Conservation (phyloP, 768 basidiomycete species). For the Mycena olivaceomarginata region DNA sequence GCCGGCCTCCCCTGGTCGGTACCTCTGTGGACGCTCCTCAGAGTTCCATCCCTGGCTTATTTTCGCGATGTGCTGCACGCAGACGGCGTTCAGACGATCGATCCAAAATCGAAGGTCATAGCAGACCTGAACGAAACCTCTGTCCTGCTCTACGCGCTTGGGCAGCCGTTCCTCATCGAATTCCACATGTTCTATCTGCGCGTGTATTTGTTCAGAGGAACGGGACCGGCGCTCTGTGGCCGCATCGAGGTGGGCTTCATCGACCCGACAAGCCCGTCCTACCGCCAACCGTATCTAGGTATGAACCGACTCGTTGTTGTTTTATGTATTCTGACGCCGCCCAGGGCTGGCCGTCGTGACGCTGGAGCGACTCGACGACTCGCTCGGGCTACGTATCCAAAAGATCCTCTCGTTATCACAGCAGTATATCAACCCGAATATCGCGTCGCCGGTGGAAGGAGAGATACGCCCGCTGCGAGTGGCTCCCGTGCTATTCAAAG, state of each 20-base stretch:
- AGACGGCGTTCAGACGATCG: background rate
- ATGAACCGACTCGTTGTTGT: background rate
- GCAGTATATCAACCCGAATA: background rate
- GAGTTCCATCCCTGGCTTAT: background rate
- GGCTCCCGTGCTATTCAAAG: conserved; percentile 24
- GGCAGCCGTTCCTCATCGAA: background rate
- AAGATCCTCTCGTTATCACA: conserved; percentile 26
- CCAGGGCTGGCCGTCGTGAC: conserved; percentile 31
- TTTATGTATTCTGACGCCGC: background rate
- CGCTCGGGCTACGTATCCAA: conserved; percentile 14
- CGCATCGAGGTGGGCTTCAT: conserved; percentile 26
- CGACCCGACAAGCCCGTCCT: background rate
- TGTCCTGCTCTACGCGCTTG: conserved; percentile 15
- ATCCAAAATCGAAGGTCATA: background rate
- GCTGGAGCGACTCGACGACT: conserved; percentile 28
- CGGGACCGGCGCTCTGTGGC: background rate
- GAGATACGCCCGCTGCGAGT: background rate
- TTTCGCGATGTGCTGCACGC: background rate
- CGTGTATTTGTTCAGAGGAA: background rate
- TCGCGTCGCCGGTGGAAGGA: conserved; percentile 28
- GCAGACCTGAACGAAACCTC: background rate
- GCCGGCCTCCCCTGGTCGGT: conserved; percentile 41
- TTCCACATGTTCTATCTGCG: conserved; percentile 1
- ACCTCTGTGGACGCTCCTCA: background rate
- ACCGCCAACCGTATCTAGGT: conserved; percentile 25